Base-by-base conservation (phyloP, 805 yeast genomes). In the Candida anglica region DNA sequence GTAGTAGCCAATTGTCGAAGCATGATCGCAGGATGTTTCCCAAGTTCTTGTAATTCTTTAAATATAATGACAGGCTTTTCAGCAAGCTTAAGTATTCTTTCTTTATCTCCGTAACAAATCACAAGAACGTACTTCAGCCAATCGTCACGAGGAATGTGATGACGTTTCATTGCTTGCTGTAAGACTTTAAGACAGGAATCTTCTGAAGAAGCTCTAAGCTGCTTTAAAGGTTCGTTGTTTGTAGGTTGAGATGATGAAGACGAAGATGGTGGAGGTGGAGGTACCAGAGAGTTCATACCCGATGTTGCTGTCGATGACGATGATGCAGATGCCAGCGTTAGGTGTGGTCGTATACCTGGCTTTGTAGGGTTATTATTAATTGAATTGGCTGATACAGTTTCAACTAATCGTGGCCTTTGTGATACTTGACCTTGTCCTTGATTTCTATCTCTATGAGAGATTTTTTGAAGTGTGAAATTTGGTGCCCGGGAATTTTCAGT, bases 11-110 rank as follows among this genome's bases (percentile, higher is more conserved):
- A 72, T 46, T 86, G 93, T 46, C 98, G 66, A 28, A 89, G 69
- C 96, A 89, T 89, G 39, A 89, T 87, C 2, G 93, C 85, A 0
- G 98, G 97, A 51, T 83, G 86, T 44, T 81, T 71, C 1, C 96
- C 96, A 38, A 79, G 73, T 40, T 85, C 95, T 52, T 79, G 87
- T 17, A 91, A 66, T 49, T 84, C 95, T 55, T 86, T 84, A 53
- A 87, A 86, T 7, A 88, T 79, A 23, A 75, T 66, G 6, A 91
- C 94, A 0, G 98, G 98, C 54, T 79, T 84, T 51, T 91, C 98
- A 18, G 86, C 86, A 42, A 85, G 66, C 24, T 83, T 86, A 30
- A 93, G 59, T 7, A 88, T 77, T 19, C 96, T 66, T 52, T 91
- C 97, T 49, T 83, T 83, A 53, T 88, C 96, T 16, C 93, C 96